A percentile compares a stretch with the other conserved stretches of the same genome.
phyloP scores from a whole-genome alignment of 1,284 basidiomycete species.

The Microbotryum saponariae region DNA sequence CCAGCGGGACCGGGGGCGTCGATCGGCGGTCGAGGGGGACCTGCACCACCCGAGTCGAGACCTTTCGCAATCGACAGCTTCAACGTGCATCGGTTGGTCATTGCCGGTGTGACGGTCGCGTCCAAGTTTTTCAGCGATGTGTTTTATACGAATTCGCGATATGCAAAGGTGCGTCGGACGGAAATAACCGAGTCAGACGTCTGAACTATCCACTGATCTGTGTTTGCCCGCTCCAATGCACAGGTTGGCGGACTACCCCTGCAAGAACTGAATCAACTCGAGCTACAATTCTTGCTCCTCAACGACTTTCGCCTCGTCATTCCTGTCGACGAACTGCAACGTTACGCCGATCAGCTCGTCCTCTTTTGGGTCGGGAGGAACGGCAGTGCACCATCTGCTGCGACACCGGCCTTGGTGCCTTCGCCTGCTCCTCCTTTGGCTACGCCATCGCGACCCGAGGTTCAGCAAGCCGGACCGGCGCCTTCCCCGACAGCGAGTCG shows the following conservation, averaged over 20 bases:
- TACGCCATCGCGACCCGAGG: not conserved
- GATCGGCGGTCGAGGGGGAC: not conserved
- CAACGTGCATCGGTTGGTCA: constrained; percentile 92
- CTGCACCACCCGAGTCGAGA: constrained; percentile 32
- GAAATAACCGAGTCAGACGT: no score
- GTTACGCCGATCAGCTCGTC: constrained; percentile 80
- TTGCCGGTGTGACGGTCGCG: constrained; percentile 94
- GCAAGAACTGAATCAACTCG: constrained; percentile 89
- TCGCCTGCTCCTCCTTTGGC: not conserved
- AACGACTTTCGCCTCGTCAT: constrained; percentile 92
- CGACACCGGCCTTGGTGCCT: not conserved
- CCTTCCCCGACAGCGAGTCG: not conserved
- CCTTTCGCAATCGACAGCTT: constrained; percentile 89
- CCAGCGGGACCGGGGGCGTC: constrained; percentile 14
- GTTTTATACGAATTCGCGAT: constrained; percentile 98
- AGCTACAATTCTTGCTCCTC: constrained; percentile 89
- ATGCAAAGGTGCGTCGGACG: constrained; percentile 72
- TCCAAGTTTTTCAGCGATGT: constrained; percentile 99
- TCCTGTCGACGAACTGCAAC: constrained; percentile 82
- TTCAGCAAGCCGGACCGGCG: not conserved
- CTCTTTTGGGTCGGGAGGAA: constrained; percentile 43
- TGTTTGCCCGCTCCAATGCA: not conserved
- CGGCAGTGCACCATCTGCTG: constrained; percentile 4
- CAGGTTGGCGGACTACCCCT: constrained; percentile 91
- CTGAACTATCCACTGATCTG: not conserved